Base-by-base conservation (phyloP, 2,329 filamentous ascomycete genomes). In the Aspergillus vadensis region DNA sequence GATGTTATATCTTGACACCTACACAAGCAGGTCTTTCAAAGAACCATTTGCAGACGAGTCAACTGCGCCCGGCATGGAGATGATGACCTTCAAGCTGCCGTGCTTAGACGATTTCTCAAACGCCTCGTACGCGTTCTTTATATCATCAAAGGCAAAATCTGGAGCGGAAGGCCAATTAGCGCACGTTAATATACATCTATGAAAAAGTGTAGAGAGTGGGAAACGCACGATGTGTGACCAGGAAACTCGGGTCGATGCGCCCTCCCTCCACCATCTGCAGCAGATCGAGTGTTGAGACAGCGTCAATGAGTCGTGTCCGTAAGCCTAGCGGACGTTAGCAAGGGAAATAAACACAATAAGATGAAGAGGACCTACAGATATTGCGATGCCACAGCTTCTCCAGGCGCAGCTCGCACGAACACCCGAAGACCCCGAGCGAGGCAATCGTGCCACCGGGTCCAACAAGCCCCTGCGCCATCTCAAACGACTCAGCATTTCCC, bases 391-490 rank as follows among this genome's bases (percentile, higher is more conserved):
- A 87, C 7, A 86, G 72, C 43, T 75, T 77, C 59, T 86, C 80
- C n/a, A 87, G 74, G 49, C 83, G 79, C 43, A 86, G 70, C 57
- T 81, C 74, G 0, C 81, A 83, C 52, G 79, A 80, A 17, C 73
- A 78, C 0, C 84, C 84, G 65, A 86, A 83, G 6, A 87, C 84
- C 5, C 85, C 84, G 2, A 86, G 78, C 67, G 86, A 86, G 4
- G 84, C 84, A 63, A 87, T 80, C 1, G 76, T 74, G 4, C 83
- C 85, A 1, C 84, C 84, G 0, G 80, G 74, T 0, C 81, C 83
- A 5, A 87, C 78, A 17, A 87, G 67, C 9, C 80, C 73, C 69
- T 87, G 84, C 55, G 81, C 82, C 39, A 85, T 71, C 12, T 82
- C 76, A 67, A 87, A 85, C 0, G 81, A 85, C 0, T 77, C 76